Evolutionary conservation across 176 grass and related monocot genomes (phyloP).

Genomic region (Musa beccarii): DNA sequence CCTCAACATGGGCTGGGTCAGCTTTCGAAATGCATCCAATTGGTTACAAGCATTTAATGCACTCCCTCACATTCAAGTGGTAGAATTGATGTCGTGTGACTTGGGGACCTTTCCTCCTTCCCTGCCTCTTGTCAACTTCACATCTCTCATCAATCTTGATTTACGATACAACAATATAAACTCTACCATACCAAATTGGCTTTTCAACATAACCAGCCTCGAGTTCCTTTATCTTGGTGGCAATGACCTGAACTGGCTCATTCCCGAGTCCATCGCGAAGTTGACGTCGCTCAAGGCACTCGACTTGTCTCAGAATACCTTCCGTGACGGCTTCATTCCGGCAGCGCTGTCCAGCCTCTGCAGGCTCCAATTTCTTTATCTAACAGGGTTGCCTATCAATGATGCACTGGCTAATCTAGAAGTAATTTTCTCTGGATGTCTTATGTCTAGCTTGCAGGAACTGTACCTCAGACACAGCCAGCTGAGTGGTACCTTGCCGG

Average conservation of each 20-base stretch:
- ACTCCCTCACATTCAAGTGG: not conserved
- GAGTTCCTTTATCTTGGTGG: not conserved
- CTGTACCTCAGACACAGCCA: not conserved
- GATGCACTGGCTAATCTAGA: not conserved
- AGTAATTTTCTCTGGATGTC: not conserved
- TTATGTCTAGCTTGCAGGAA: not conserved
- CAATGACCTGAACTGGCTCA: not conserved
- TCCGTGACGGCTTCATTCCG: not conserved
- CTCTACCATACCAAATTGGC: not conserved
- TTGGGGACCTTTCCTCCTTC: not conserved
- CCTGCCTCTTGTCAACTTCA: not conserved
- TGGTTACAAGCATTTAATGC: not conserved
- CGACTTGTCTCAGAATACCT: not conserved
- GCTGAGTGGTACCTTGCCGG: not conserved
- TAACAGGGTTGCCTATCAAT: not conserved
- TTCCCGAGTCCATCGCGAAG: not conserved
- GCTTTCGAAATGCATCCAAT: not conserved
- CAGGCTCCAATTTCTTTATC: not conserved
- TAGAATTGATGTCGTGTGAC: not conserved
- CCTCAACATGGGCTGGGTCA: not conserved
- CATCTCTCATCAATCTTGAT: not conserved
- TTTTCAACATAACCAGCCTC: not conserved
- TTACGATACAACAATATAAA: not conserved
- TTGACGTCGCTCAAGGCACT: not conserved
- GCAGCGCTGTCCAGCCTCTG: not conserved